Percentiles rank a stretch among this genome's conserved stretches.
These are phyloP conservation scores for Seminavis robusta DNA, from an alignment of 108 stramenopile genomes.

Conservation along the genomic window DNA sequence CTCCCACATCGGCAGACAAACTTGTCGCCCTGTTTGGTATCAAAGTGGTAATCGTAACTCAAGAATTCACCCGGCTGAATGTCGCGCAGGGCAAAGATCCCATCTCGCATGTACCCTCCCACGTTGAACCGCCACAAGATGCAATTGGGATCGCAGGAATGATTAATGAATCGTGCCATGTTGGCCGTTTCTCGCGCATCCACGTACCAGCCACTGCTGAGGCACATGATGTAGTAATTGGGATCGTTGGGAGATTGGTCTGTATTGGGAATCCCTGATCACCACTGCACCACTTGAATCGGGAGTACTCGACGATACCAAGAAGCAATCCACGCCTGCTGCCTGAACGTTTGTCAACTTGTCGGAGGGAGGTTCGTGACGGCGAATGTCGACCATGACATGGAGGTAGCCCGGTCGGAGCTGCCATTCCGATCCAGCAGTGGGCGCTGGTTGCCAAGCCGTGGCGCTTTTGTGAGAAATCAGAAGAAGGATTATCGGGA, in stretches of 20 bases:
- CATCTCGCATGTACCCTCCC: slow-evolving; percentile 77
- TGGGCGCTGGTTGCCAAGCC: too few species aligned
- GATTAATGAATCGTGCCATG: slow-evolving; percentile 91
- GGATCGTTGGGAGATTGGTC: slow-evolving; percentile 91
- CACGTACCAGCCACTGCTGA: slow-evolving; percentile 79
- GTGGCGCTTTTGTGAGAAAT: too few species aligned
- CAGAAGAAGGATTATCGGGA: too few species aligned
- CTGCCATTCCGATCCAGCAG: too few species aligned
- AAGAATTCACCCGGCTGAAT: slow-evolving; percentile 80
- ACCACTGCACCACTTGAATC: too few species aligned
- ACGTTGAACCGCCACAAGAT: slow-evolving; percentile 79
- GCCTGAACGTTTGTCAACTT: too few species aligned
- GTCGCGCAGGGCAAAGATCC: slow-evolving; percentile 72
- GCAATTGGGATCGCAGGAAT: slow-evolving; percentile 93
- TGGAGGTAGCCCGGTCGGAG: too few species aligned
- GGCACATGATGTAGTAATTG: slow-evolving; percentile 92
- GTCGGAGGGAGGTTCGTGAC: too few species aligned
- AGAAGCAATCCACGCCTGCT: too few species aligned
- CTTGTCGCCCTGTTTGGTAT: slow-evolving; percentile 62
- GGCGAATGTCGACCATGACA: too few species aligned
- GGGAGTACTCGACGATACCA: too few species aligned
- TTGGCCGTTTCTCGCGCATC: slow-evolving; percentile 88
- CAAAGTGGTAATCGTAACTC: slow-evolving; percentile 91
- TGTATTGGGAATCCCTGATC: too few species aligned
- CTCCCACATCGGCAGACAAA: slow-evolving; percentile 76